Base-by-base conservation (phyloP, 2,329 filamentous ascomycete genomes). In the Epichloe bromicola region DNA sequence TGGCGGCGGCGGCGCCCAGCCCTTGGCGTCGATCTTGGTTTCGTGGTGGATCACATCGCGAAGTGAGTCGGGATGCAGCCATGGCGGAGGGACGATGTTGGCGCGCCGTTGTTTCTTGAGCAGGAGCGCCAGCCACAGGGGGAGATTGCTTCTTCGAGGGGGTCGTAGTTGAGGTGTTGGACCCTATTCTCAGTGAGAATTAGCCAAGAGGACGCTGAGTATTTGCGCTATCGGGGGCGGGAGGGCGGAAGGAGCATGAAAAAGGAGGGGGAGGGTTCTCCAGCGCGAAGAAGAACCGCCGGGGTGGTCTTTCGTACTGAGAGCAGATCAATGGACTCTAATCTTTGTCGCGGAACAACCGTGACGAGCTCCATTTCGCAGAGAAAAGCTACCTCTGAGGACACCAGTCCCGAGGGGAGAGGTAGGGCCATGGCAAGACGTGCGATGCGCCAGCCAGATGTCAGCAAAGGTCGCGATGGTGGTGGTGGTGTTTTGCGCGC, bases 291-390 rank as follows among this genome's bases (percentile, higher is more conserved):
- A 30, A 37, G 17, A 12, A n/a, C 7, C 11, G 17, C 10, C 3
- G 50, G 51, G 46, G 49, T 14, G 23, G 14, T 36, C 44, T 20
- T 34, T 80, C 85, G 74, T 74, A 97, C 93, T 57, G 85, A 83
- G 51, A 98, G 79, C 55, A 98, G 78, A 60, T 87, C 77, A 56
- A 98, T 85, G 58, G 80, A 81, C 58, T 96, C 89, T 49, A 98
- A 82, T 56, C 86, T 80, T 67, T 97, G 90, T 50, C 93, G 86
- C 37, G 93, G 93, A 47, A 97, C 82, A 20, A 98, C 79, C 0
- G 90, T 96, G 51, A 98, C 86, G 61, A 88, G 80, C 71, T 97
- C 91, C 89, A 96, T 97, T 72, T 98, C 93, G 68, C 90, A 95
- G 30, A 97, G 74, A 63, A 97, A 98, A 48, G 89, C 86, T 44